Conservation (phyloP, 192 early-diverging fungal genomes). For the Mortierella hygrophila region DNA sequence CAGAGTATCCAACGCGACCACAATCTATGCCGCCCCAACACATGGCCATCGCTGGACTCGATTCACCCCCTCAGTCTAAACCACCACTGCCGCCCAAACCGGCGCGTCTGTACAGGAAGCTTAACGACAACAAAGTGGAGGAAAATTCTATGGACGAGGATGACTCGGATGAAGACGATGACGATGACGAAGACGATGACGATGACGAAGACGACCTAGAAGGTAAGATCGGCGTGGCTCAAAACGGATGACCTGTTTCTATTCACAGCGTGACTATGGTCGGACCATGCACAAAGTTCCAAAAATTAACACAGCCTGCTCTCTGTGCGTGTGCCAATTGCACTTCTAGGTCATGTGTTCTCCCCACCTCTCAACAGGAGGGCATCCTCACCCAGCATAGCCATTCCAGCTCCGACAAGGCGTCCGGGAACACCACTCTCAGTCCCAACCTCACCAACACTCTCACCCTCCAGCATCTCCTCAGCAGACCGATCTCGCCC, state of each 20-base stretch:
- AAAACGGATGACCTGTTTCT: background rate
- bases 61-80: slow-evolving; percentile 59
- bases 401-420: slow-evolving; percentile 42
- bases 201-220: slow-evolving; percentile 58
- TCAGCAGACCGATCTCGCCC: slow-evolving; percentile 44
- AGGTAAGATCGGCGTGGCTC: slow-evolving; percentile 20
- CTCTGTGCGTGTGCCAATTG: background rate
- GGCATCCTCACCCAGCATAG: slow-evolving; percentile 52
- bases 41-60: slow-evolving; percentile 9
- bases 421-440: slow-evolving; percentile 41
- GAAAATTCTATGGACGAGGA: slow-evolving; percentile 47
- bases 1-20: slow-evolving; percentile 17
- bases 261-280: background rate
- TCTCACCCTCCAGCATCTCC: slow-evolving; percentile 43
- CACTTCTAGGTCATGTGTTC: slow-evolving; percentile 31
- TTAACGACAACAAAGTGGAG: slow-evolving; percentile 35
- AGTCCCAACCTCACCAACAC: slow-evolving; percentile 57
- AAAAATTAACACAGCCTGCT: slow-evolving; percentile 1
- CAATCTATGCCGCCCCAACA: slow-evolving; percentile 31
- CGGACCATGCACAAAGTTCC: background rate
- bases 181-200: slow-evolving; percentile 56
- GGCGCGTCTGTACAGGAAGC: slow-evolving; percentile 49
- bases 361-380: slow-evolving; percentile 36
- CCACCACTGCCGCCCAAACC: slow-evolving; percentile 71
- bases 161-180: slow-evolving; percentile 55